phyloP scores from a whole-genome alignment of 352 stramenopile species.

The Globisporangium lucens region DNA sequence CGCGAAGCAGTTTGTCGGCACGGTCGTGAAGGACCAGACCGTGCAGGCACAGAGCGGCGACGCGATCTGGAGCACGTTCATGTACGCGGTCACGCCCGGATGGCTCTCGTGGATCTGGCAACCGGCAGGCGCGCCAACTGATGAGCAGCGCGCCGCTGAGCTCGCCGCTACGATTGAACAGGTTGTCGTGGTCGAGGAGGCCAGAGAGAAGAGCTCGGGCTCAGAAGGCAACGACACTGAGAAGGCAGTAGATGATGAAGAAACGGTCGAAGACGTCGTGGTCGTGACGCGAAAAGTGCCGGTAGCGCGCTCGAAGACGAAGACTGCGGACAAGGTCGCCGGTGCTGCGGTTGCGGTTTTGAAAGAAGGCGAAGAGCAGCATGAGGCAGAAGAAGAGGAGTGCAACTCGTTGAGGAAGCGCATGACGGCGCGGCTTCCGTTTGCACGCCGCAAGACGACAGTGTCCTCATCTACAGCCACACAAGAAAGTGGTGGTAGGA shows the following conservation, averaged over 20 bases:
- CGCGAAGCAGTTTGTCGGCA: slow-evolving; percentile 79
- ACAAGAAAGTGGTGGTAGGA: background rate
- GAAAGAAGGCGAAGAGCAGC: background rate
- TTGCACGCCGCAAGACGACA: slow-evolving; percentile 5
- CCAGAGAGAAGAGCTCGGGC: background rate
- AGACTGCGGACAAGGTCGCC: background rate
- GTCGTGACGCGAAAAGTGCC: slow-evolving; percentile 5
- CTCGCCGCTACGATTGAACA: slow-evolving; percentile 23
- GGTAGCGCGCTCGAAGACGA: background rate
- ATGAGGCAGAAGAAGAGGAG: background rate
- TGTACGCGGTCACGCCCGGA: slow-evolving; percentile 70
- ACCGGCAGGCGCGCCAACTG: slow-evolving; percentile 8
- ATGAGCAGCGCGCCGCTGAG: slow-evolving; percentile 20
- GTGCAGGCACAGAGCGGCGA: slow-evolving; percentile 77
- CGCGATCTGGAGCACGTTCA: slow-evolving; percentile 76
- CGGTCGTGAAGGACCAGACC: slow-evolving; percentile 77
- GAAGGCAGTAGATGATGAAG: background rate
- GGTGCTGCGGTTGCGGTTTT: background rate
- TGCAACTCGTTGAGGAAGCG: slow-evolving; percentile 5
- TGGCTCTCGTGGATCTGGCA: slow-evolving; percentile 83
- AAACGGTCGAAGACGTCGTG: slow-evolving; percentile 11
- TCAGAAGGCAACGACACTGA: background rate
- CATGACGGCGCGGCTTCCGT: slow-evolving; percentile 5
- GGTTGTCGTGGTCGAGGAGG: slow-evolving; percentile 29
- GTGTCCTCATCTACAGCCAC: background rate